A percentile compares a stretch with the other conserved stretches of the same genome.
Evolutionary conservation across 768 basidiomycete genomes (phyloP).

Genomic region (Pleurotus sapidus): DNA sequence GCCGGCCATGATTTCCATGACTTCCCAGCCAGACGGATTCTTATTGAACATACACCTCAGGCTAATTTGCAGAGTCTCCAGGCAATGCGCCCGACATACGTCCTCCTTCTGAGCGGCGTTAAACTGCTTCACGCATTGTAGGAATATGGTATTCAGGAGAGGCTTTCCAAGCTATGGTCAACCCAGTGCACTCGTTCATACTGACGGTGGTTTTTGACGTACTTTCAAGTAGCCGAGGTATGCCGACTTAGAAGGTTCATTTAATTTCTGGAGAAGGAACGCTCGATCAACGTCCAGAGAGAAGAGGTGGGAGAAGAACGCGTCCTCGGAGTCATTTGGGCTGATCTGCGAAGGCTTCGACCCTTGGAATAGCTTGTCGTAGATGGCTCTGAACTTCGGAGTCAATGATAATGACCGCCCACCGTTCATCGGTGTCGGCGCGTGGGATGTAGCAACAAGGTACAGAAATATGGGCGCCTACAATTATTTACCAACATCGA

Average conservation of each 20-base stretch:
- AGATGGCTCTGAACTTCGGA: conserved; percentile 46
- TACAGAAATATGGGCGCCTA: neutral
- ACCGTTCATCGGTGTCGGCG: neutral
- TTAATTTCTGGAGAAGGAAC: conserved; percentile 39
- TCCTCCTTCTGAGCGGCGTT: conserved; percentile 30
- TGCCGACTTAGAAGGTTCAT: conserved; percentile 41
- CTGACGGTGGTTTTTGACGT: conserved; percentile 9
- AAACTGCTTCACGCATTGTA: conserved; percentile 39
- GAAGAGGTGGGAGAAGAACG: conserved; percentile 55
- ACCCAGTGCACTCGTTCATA: neutral
- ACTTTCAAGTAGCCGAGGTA: conserved; percentile 55
- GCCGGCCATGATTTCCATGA: conserved; percentile 68
- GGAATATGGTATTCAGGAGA: conserved; percentile 47
- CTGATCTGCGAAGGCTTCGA: conserved; percentile 38
- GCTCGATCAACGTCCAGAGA: conserved; percentile 48
- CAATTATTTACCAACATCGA: neutral
- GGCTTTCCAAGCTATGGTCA: conserved; percentile 31
- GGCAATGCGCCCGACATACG: conserved; percentile 38
- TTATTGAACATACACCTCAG: conserved; percentile 51
- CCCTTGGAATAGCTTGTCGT: conserved; percentile 52
- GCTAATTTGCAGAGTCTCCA: conserved; percentile 49
- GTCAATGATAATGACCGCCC: conserved; percentile 16
- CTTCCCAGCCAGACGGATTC: conserved; percentile 65
- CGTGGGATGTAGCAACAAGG: neutral
- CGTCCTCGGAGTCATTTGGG: conserved; percentile 38